Conservation (phyloP, 805 yeast genomes). For the Ogataea pilisensis region DNA sequence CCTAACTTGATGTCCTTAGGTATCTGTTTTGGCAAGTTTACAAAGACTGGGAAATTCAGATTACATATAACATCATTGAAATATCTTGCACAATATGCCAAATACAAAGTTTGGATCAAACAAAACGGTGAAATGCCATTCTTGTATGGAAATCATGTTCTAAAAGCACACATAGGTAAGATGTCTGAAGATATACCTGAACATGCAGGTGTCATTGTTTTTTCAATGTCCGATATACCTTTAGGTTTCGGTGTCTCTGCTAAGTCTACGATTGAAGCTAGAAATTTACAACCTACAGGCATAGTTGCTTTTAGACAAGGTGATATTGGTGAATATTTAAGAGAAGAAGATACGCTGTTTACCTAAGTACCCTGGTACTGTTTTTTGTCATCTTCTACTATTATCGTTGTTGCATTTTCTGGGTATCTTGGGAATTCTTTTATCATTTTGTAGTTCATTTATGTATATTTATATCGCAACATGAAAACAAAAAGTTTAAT, state of each 20-base stretch:
- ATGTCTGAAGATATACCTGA: conserved; percentile 98
- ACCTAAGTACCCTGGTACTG: no score
- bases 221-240: conserved; percentile 88
- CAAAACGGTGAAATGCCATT: conserved; percentile 98
- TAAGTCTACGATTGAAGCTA: conserved; percentile 83
- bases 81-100: conserved; percentile 80
- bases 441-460: conserved; percentile 1
- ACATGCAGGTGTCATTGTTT: conserved; percentile 92
- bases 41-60: conserved; percentile 95
- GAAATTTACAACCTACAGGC: conserved; percentile 86
- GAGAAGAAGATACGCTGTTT: conserved; percentile 96
- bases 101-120: conserved; percentile 94
- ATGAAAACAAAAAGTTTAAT: no score
- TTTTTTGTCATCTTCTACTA: no score
- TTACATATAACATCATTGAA: conserved; percentile 90
- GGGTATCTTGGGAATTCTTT: neutral
- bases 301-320: conserved; percentile 96
- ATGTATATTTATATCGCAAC: conserved; percentile 4
- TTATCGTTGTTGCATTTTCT: conserved; percentile 1
- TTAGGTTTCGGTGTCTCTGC: conserved; percentile 95
- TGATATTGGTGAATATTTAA: conserved; percentile 94
- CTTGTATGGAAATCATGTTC: conserved; percentile 90
- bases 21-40: conserved; percentile 91
- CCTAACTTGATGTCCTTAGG: conserved; percentile 90
- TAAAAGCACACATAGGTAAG: conserved; percentile 94